Evolutionary conservation across 495 filamentous ascomycete genomes (phyloP), one percentile per base, ranked within the genome.

Genomic region (Penicillium coprophilum): DNA sequence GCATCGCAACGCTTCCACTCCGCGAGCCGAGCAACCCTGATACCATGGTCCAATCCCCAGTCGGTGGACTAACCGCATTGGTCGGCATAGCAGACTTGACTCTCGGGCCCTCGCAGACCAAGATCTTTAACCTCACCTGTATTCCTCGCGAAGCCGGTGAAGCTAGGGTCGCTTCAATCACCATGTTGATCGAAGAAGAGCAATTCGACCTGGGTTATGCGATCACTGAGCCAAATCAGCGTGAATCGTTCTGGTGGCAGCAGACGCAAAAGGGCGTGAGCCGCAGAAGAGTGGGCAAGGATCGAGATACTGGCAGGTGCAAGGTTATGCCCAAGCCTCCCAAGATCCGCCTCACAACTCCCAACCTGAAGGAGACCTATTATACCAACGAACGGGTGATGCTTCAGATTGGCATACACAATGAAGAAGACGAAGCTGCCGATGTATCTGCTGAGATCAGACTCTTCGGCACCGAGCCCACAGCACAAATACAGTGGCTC

Each of bases 261-360:
- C 68, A 79, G 17, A 72, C 71, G 20, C 59, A 72, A 3, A 70
- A 71, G 59, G 72, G 76, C 30, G 44, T 67, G 9, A 58, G 59
- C 46, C 63, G 66, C 38, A 71, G 73, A 60, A 65, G 71, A 56
- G 50, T 76, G 44, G 75, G 76, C 28, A 73, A 71, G 53, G 72
- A 69, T 46, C 66, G 71, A 17, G 68, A 80, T 55, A 68, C 67
- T 30, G 68, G 62, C 28, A 64, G 53, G 15, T 59, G 79, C 87
- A 88, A 81, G 45, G 85, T 97, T 32, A 77, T 91, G 53, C 94
- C 93, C 5, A 88, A 94, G 65, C 94, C 94, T 39, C 94, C 94
- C 0, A 97, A 97, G 67, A 86, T 99, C 71, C 83, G 88, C 56
- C 81, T 97, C 32, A 78, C 75, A 24, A 69, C 88, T 20, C 74